Base-by-base conservation (phyloP, 2,329 filamentous ascomycete genomes). In the Penicillium brasilianum region DNA sequence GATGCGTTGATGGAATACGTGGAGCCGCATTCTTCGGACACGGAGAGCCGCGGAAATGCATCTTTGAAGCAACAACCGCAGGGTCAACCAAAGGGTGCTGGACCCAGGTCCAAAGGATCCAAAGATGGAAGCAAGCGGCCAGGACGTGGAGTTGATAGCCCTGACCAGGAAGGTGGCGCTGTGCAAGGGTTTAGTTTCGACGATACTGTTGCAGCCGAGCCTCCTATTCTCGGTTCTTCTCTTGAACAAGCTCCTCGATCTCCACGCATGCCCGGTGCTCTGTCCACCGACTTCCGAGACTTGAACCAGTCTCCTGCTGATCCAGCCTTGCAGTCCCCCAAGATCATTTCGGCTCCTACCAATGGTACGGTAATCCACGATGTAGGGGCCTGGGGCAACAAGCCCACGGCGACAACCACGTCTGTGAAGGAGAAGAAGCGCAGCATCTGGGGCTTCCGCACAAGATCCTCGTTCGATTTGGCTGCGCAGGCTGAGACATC, bases 1-100 rank as follows among this genome's bases (percentile, higher is more conserved):
- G 91, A 96, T 59, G 90, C 91, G 22, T 82, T 99, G 43, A 81
- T 98, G 61, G 90, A 92, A 67, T 97, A 96, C 83, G 93, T 97
- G 43, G 92, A 97, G 70, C 67, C 60, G 13, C 65, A 68, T 30
- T 68, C 69, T 14, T 74, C 74, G 5, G 75, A 75, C 34, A 72
- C 70, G 37, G 76, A 77, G 49, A 69, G 66, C 41, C 60, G 64
- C 8, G 66, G 62, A 11, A 66, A 56, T 41, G 48, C 44, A 48
- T 65, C 63, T 28, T 62, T 60, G 14, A 73, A 66, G 49, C 53
- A 46, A 48, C 71, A 70, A 56, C 32, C 57, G 22, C 67, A 63
- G 39, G 50, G 51, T 34, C 59, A 66, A 52, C 51, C 39, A 43
- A 75, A 68, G 52, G 60, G 61, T 22, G 16, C 69, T 14, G 57